Conservation (phyloP, 768 basidiomycete species). For the Trametes sanguinea region DNA sequence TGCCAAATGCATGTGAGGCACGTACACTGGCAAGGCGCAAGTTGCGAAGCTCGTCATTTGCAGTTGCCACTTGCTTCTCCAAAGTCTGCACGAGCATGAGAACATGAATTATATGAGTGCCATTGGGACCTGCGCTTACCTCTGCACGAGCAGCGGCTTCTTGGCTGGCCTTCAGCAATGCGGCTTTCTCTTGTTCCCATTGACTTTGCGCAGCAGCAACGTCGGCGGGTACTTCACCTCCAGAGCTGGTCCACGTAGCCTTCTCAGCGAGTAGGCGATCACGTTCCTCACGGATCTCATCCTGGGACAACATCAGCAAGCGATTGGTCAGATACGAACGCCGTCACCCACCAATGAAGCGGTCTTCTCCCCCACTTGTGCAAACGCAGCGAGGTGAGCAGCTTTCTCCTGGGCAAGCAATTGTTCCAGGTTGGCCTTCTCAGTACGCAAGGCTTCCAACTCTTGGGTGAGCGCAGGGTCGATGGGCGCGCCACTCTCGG, state of each 20-base stretch:
- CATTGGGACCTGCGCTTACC: conserved; percentile 38
- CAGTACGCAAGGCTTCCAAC: conserved; percentile 38
- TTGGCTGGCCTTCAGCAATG: conserved; percentile 57
- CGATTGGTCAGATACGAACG: background rate
- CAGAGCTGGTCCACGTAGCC: conserved; percentile 39
- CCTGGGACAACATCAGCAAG: conserved; percentile 36
- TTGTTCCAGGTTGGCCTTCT: conserved; percentile 43
- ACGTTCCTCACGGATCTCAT: conserved; percentile 55
- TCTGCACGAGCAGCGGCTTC: conserved; percentile 61
- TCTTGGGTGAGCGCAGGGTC: conserved; percentile 35
- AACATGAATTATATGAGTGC: background rate
- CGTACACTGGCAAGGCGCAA: conserved; percentile 29
- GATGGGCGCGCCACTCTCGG: conserved; percentile 20
- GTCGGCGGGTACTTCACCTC: conserved; percentile 29
- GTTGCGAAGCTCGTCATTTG: conserved; percentile 26
- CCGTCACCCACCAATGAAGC: conserved; percentile 37
- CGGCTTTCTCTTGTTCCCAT: conserved; percentile 64
- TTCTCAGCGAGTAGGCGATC: conserved; percentile 66
- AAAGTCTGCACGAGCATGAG: conserved; percentile 20
- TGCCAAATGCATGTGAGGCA: background rate
- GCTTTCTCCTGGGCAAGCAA: conserved; percentile 42
- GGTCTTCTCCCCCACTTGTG: conserved; percentile 25
- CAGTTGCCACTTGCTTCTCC: conserved; percentile 27
- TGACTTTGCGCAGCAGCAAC: conserved; percentile 31
- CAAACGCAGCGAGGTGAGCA: conserved; percentile 14